Base-by-base conservation (phyloP, 2,329 filamentous ascomycete species). In the Verticillium isaacii region DNA sequence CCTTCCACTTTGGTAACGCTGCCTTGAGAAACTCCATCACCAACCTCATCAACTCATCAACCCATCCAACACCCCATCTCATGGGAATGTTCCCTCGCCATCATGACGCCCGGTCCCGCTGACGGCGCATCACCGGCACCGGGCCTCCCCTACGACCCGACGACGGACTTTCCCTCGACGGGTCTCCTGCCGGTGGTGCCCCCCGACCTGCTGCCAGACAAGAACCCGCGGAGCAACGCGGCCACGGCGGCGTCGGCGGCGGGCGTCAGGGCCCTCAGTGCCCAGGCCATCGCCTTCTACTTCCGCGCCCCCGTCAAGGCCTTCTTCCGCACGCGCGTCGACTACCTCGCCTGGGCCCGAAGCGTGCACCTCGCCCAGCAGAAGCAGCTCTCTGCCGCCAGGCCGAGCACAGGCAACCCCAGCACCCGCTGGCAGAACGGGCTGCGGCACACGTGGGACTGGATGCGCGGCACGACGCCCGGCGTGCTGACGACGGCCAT, bases 231-330 rank as follows among this genome's bases (percentile, higher is more conserved):
- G 60, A 83, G 74, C 70, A 84, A 85, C 70, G 83, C 83, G 41
- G 83, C 84, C 6, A 86, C 84, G 2, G 93, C 91, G 57, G 90
- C 91, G n/a, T 93, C 91, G 25, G 93, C 93, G 5, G 93, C 93
- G 25, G 87, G 91, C 50, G 90, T 93, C 65, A 89, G 93, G 56
- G 93, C 93, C 32, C 75, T 97, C 65, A 93, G 89, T 68, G 90
- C 92, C 8, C 90, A 96, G 72, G 82, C 92, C 69, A 85, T 97
- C 60, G 89, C 92, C 29, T 97, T 97, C 69, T 97, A 96, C 77
- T 97, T 97, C 72, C 84, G 93, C 61, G 92, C 92, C 0, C 93
- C 93, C 1, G 90, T 93, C 60, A 97, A 97, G 76, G 91, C 93
- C 17, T 97, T 97, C 73, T 96, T 97, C 77, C 86, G 92, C 64